Evolutionary conservation across 2,329 filamentous ascomycete species (phyloP).

Genomic region (Penicillium sp.): DNA sequence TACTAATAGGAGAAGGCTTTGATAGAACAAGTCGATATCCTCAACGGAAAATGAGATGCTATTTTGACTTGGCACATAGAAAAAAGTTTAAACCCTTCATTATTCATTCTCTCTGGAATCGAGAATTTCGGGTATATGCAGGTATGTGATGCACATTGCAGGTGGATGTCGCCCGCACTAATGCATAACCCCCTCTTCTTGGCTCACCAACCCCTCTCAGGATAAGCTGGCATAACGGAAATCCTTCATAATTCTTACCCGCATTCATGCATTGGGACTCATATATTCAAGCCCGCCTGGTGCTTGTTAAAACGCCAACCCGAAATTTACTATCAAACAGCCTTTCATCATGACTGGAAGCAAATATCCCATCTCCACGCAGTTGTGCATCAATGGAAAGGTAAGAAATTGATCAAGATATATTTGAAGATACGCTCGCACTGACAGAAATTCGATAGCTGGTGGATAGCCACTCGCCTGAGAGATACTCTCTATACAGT

Average conservation of each 20-base stretch:
- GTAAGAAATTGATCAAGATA: too few species aligned
- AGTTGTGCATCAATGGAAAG: constrained; percentile 1
- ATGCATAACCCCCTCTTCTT: constrained; percentile 1
- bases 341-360: background rate
- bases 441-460: background rate
- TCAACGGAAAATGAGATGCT: too few species aligned
- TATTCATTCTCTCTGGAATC: too few species aligned
- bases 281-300: background rate
- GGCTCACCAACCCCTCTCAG: background rate
- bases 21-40: too few species aligned
- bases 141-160: background rate
- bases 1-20: too few species aligned
- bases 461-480: background rate
- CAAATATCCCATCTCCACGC: background rate
- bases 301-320: background rate
- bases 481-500: constrained; percentile 4
- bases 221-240: background rate
- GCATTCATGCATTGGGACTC: too few species aligned
- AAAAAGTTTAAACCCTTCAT: too few species aligned
- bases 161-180: background rate
- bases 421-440: background rate
- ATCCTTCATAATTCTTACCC: background rate
- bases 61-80: too few species aligned
- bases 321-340: background rate
- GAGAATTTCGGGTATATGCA: too few species aligned